phyloP scores from a whole-genome alignment of 306 rosid genomes.

The Amphicarpaea edgeworthii region DNA sequence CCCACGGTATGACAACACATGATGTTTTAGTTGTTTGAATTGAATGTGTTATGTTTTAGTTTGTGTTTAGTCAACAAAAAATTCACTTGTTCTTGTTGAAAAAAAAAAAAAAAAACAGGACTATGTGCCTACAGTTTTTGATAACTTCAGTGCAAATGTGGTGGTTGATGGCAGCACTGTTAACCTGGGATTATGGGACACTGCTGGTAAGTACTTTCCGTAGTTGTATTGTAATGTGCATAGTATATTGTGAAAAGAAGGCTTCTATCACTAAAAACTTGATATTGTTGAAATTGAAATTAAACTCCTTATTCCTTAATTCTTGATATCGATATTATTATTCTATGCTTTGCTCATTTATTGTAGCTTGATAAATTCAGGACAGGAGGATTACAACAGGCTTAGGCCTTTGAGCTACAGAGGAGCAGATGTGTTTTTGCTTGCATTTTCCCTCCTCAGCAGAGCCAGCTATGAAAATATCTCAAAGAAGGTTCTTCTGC shows the following conservation, averaged over 20 bases:
- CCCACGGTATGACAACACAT: slow-evolving; percentile 66
- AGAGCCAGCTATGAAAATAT: slow-evolving; percentile 95
- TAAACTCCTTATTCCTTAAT: slow-evolving; percentile 1
- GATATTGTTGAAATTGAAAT: background rate
- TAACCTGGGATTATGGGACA: slow-evolving; percentile 91
- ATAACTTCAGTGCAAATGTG: slow-evolving; percentile 96
- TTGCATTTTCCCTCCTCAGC: slow-evolving; percentile 94
- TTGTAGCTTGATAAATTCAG: slow-evolving; percentile 52
- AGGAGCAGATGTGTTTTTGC: slow-evolving; percentile 94
- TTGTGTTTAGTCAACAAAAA: slow-evolving; percentile 14
- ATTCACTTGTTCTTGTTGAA: slow-evolving; percentile 27
- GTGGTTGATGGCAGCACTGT: slow-evolving; percentile 96
- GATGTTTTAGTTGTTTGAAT: slow-evolving; percentile 29
- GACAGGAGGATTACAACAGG: slow-evolving; percentile 95
- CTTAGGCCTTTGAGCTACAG: slow-evolving; percentile 96
- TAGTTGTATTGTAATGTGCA: background rate
- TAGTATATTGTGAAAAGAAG: slow-evolving; percentile 16
- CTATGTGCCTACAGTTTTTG: slow-evolving; percentile 94
- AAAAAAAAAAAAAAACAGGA: slow-evolving; percentile 52
- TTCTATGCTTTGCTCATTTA: slow-evolving; percentile 14
- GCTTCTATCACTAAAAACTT: slow-evolving; percentile 1
- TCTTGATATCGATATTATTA: background rate
- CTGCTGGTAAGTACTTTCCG: slow-evolving; percentile 74
- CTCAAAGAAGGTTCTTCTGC: slow-evolving; percentile 72
- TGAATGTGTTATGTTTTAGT: slow-evolving; percentile 22